phyloP scores from a whole-genome alignment of 805 yeast genomes.

The Zygosaccharomyces bailii region DNA sequence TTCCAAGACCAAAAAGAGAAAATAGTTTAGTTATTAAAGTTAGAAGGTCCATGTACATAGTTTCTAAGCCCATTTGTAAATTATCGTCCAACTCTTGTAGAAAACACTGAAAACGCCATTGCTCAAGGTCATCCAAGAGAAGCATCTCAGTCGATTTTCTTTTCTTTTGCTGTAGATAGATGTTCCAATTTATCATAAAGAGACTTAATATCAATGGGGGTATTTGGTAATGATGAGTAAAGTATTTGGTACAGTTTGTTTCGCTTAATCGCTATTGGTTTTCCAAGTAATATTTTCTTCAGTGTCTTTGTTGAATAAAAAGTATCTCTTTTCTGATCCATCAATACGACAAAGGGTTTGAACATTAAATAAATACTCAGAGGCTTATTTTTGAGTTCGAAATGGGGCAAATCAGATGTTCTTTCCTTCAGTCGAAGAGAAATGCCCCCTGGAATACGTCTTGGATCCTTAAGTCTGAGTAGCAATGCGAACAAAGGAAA shows the following conservation, averaged over 20 bases:
- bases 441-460: slow-evolving; percentile 63
- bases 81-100: background rate
- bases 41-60: slow-evolving; percentile 12
- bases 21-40: slow-evolving; percentile 8
- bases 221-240: slow-evolving; percentile 50
- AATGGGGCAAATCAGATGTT: slow-evolving; percentile 16
- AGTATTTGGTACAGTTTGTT: slow-evolving; percentile 47
- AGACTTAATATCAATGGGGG: slow-evolving; percentile 30
- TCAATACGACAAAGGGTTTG: slow-evolving; percentile 44
- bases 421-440: slow-evolving; percentile 25
- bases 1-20: slow-evolving; percentile 41
- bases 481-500: slow-evolving; percentile 83
- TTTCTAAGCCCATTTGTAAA: slow-evolving; percentile 3
- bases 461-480: slow-evolving; percentile 74
- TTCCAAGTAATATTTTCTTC: slow-evolving; percentile 43
- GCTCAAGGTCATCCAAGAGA: too few relatives aligned
- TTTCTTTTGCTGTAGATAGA: slow-evolving; percentile 1
- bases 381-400: slow-evolving; percentile 44
- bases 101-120: background rate
- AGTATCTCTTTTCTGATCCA: slow-evolving; percentile 39
- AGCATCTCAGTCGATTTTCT: background rate
- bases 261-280: slow-evolving; percentile 44
- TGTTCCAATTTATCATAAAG: slow-evolving; percentile 21
- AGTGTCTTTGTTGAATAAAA: slow-evolving; percentile 44
- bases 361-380: slow-evolving; percentile 45